Evolutionary conservation across 352 stramenopile species (phyloP).

Genomic region (Phytophthora constricta): DNA sequence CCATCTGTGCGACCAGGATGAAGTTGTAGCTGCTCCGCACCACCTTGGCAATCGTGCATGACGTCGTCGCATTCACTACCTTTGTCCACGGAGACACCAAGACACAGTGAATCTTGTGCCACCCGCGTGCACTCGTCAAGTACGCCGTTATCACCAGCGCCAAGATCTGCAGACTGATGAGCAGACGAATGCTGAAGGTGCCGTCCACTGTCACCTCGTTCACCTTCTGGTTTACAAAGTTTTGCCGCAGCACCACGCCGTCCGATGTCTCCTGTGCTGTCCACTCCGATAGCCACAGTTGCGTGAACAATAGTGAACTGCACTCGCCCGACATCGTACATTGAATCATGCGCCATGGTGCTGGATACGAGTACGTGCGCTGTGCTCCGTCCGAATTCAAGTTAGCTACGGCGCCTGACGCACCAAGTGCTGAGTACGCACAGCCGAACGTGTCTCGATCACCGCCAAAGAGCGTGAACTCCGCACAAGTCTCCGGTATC

Average conservation of each 20-base stretch:
- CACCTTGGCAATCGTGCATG: conserved; percentile 44
- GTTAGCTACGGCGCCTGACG: conserved; percentile 32
- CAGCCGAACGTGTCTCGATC: conserved; percentile 36
- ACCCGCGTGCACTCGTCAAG: conserved; percentile 38
- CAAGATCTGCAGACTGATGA: conserved; percentile 46
- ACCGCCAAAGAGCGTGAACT: conserved; percentile 34
- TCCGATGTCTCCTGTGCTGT: conserved; percentile 22
- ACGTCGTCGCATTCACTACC: conserved; percentile 32
- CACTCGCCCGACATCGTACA: conserved; percentile 44
- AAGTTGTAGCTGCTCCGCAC: conserved; percentile 54
- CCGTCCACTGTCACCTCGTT: conserved; percentile 46
- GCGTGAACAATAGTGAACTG: conserved; percentile 47
- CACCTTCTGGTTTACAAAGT: conserved; percentile 53
- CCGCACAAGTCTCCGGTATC: conserved; percentile 24
- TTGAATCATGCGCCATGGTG: conserved; percentile 51
- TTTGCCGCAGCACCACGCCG: conserved; percentile 35
- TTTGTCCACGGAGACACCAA: conserved; percentile 36
- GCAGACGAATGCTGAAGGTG: conserved; percentile 38
- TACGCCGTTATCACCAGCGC: conserved; percentile 41
- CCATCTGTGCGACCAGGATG: conserved; percentile 42
- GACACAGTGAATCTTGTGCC: conserved; percentile 30
- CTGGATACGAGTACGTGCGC: conserved; percentile 36
- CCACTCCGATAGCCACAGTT: conserved; percentile 48
- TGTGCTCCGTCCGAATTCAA: conserved; percentile 26
- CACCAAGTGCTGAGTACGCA: conserved; percentile 40